Conservation (phyloP, 2,329 filamentous ascomycete genomes). For the Fusarium sulawesiense region DNA sequence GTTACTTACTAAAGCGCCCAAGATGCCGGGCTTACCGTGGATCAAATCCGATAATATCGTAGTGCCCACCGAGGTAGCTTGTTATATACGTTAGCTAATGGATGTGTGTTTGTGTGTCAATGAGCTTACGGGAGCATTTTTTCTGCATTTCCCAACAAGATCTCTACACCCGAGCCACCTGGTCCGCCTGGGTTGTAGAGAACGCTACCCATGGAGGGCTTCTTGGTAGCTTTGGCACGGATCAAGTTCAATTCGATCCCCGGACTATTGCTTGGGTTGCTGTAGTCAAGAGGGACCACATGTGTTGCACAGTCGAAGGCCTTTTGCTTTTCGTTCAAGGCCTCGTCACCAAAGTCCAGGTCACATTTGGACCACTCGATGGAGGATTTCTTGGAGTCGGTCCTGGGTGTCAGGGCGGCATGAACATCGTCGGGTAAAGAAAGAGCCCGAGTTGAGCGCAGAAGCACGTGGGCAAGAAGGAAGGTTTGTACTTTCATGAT, state of each 20-base stretch:
- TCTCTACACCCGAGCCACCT: slow-evolving; percentile 36
- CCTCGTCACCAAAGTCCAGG: slow-evolving; percentile 8
- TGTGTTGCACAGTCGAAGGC: slow-evolving; percentile 50
- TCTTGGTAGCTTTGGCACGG: slow-evolving; percentile 46
- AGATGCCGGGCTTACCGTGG: not conserved
- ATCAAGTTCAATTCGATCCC: slow-evolving; percentile 50
- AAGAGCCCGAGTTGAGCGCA: not conserved
- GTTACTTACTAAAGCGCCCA: rapidly evolving
- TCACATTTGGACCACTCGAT: slow-evolving; percentile 17
- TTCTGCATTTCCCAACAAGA: rapidly evolving
- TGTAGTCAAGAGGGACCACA: slow-evolving; percentile 56
- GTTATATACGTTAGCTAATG: not conserved
- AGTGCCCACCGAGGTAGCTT: slow-evolving; percentile 28
- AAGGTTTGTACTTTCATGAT: slow-evolving; percentile 8
- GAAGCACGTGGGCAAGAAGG: not conserved
- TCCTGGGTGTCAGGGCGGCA: not conserved
- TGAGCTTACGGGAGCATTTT: not conserved
- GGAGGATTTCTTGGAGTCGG: not conserved
- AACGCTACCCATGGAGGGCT: slow-evolving; percentile 52
- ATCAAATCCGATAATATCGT: slow-evolving; percentile 25
- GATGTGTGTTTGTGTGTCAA: too few relatives aligned
- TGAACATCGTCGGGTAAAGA: not conserved
- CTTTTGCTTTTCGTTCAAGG: not conserved
- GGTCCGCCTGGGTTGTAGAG: slow-evolving; percentile 56
- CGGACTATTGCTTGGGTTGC: slow-evolving; percentile 37